These are phyloP conservation scores for Monosporascus sp. DNA, from an alignment of 2,329 filamentous ascomycete species.

Conservation along the genomic window DNA sequence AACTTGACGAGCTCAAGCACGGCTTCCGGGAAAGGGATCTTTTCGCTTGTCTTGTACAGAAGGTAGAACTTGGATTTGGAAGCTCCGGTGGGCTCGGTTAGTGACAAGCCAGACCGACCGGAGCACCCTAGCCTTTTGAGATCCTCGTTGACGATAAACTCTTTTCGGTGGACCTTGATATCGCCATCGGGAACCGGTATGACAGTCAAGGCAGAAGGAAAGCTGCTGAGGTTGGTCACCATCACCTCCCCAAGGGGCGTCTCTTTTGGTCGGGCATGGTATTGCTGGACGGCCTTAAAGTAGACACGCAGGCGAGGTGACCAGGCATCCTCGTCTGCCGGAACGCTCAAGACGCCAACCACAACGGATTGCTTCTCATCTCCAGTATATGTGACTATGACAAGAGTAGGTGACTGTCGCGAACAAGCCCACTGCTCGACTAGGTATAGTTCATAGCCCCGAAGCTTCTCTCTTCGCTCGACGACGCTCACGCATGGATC, in stretches of 20 bases:
- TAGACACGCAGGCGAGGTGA: slow-evolving; percentile 75
- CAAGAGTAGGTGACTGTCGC: slow-evolving; percentile 79
- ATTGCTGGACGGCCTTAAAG: slow-evolving; percentile 80
- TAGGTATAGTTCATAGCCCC: slow-evolving; percentile 87
- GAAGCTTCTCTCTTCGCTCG: slow-evolving; percentile 63
- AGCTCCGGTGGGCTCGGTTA: slow-evolving; percentile 71
- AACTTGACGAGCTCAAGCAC: slow-evolving; percentile 87
- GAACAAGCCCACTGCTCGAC: slow-evolving; percentile 99
- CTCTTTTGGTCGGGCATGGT: slow-evolving; percentile 77
- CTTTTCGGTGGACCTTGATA: slow-evolving; percentile 69
- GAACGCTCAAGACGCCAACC: slow-evolving; percentile 76
- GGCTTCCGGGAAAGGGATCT: slow-evolving; percentile 69
- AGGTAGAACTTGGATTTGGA: slow-evolving; percentile 90
- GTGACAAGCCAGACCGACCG: slow-evolving; percentile 77
- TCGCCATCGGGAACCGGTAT: slow-evolving; percentile 87
- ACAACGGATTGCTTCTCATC: slow-evolving; percentile 74
- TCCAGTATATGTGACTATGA: slow-evolving; percentile 90
- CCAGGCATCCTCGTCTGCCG: slow-evolving; percentile 75
- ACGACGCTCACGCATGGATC: slow-evolving; percentile 73
- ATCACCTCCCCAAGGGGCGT: slow-evolving; percentile 81
- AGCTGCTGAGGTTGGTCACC: slow-evolving; percentile 89
- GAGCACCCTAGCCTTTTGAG: slow-evolving; percentile 90
- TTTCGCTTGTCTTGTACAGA: slow-evolving; percentile 81
- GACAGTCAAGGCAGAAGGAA: slow-evolving; percentile 89
- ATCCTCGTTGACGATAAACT: slow-evolving; percentile 92